A percentile compares a stretch with the other conserved stretches of the same genome.
These are phyloP conservation scores for Lactarius evosmus DNA, from an alignment of 768 basidiomycete genomes.

Conservation along the genomic window DNA sequence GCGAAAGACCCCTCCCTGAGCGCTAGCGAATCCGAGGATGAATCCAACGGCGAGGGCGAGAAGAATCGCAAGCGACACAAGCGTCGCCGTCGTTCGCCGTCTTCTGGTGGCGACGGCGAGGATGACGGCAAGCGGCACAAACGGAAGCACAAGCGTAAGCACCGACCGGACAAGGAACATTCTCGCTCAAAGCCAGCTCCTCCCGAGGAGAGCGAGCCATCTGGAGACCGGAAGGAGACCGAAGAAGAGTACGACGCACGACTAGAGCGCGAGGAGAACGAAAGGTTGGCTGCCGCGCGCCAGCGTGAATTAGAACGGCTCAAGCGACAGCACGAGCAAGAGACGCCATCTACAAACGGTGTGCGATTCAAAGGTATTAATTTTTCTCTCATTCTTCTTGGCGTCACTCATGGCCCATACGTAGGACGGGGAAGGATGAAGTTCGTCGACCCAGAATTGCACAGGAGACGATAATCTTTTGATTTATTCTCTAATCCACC, in stretches of 20 bases:
- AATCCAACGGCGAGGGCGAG: constrained; percentile 16
- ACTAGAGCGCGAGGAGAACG: constrained; percentile 63
- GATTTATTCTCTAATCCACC: constrained; percentile 4
- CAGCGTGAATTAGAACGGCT: constrained; percentile 49
- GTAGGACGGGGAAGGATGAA: constrained; percentile 66
- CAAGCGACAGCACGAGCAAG: constrained; percentile 39
- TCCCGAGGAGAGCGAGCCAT: constrained; percentile 1
- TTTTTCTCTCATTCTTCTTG: background rate
- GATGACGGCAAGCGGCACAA: constrained; percentile 27
- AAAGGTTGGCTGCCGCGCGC: constrained; percentile 48
- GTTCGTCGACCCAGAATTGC: constrained; percentile 56
- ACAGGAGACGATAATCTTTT: constrained; percentile 30
- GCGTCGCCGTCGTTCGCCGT: constrained; percentile 25
- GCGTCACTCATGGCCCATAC: background rate
- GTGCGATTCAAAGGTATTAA: constrained; percentile 62
- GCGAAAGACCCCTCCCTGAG: constrained; percentile 22
- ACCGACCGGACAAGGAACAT: constrained; percentile 32
- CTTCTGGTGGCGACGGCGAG: constrained; percentile 9
- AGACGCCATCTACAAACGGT: constrained; percentile 39
- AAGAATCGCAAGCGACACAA: constrained; percentile 24
- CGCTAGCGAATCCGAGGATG: constrained; percentile 22
- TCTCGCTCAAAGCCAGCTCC: constrained; percentile 20
- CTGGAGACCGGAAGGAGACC: constrained; percentile 43
- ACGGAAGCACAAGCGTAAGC: constrained; percentile 32
- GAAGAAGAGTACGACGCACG: constrained; percentile 72